Evolutionary conservation across 2,329 filamentous ascomycete genomes (phyloP).

Genomic region (Fonsecaea erecta): DNA sequence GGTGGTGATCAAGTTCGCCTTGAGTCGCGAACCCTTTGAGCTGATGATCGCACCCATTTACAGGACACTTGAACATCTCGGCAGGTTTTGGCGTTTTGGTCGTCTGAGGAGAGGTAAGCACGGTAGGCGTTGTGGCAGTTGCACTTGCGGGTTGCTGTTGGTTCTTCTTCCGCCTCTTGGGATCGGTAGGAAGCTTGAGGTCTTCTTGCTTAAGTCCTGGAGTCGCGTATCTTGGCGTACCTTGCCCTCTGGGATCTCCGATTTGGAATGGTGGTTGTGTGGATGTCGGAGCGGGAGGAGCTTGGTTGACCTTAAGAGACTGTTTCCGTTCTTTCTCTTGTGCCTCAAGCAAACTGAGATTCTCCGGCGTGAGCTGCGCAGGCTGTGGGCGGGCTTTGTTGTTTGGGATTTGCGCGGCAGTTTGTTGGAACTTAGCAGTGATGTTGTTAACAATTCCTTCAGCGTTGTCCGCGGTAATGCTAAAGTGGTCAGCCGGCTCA

Average conservation of each 20-base stretch:
- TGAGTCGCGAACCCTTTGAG: slow-evolving; percentile 61
- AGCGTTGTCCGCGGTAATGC: slow-evolving; percentile 48
- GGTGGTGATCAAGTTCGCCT: slow-evolving; percentile 60
- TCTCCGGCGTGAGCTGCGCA: slow-evolving; percentile 33
- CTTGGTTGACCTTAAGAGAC: slow-evolving; percentile 45
- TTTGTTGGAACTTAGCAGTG: slow-evolving; percentile 46
- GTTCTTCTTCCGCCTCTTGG: slow-evolving; percentile 62
- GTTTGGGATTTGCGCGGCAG: slow-evolving; percentile 51
- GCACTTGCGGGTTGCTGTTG: slow-evolving; percentile 38
- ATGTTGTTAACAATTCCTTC: slow-evolving; percentile 46
- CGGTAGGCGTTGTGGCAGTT: slow-evolving; percentile 37
- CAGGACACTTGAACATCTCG: slow-evolving; percentile 58
- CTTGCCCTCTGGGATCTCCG: slow-evolving; percentile 47
- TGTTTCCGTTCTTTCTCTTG: slow-evolving; percentile 40
- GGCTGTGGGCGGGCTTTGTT: slow-evolving; percentile 49
- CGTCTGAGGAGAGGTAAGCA: slow-evolving; percentile 41
- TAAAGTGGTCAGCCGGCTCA: slow-evolving; percentile 49
- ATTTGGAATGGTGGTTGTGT: slow-evolving; percentile 63
- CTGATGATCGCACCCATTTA: slow-evolving; percentile 58
- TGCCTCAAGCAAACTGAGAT: slow-evolving; percentile 31
- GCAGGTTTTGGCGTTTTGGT: slow-evolving; percentile 50
- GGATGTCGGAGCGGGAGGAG: slow-evolving; percentile 55
- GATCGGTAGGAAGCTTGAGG: slow-evolving; percentile 59
- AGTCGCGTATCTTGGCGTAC: slow-evolving; percentile 48
- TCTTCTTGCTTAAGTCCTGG: slow-evolving; percentile 60